phyloP scores from a whole-genome alignment of 495 filamentous ascomycete genomes.

The Glarea lozoyensis region DNA sequence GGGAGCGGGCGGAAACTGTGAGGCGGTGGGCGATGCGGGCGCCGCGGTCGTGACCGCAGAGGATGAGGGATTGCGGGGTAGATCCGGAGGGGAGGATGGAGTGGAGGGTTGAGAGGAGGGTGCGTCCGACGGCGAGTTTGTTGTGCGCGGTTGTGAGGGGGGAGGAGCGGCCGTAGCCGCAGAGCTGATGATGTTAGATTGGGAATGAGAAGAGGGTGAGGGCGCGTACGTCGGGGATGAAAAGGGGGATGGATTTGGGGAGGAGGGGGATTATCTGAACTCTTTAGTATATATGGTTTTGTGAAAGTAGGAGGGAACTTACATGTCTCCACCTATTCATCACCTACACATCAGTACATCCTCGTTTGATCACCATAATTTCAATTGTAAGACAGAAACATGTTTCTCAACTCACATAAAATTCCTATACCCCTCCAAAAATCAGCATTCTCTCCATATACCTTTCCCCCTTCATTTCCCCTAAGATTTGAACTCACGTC shows the following conservation, averaged over 20 bases:
- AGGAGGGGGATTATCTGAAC: constrained; percentile 13
- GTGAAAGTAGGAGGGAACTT: not conserved
- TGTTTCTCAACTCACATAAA: constrained; percentile 5
- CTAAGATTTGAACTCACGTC: constrained; percentile 3
- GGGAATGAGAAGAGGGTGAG: not conserved
- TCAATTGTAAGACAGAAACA: constrained; percentile 1
- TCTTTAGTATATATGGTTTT: not conserved
- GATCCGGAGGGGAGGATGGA: constrained; percentile 12
- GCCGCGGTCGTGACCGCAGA: constrained; percentile 39
- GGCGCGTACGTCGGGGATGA: constrained; percentile 28
- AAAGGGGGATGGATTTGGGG: constrained; percentile 22
- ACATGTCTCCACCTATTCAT: constrained; percentile 23
- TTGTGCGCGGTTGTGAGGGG: constrained; percentile 18
- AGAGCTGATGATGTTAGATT: constrained; percentile 22
- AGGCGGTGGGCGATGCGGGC: constrained; percentile 39
- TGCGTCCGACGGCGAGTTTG: constrained; percentile 29
- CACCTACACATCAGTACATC: not conserved
- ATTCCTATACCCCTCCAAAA: constrained; percentile 2
- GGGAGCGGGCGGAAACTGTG: constrained; percentile 23
- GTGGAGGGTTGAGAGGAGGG: constrained; percentile 27
- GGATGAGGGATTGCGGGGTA: constrained; percentile 20
- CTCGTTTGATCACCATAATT: not conserved
- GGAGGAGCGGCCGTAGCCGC: constrained; percentile 36
- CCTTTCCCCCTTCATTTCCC: no score
- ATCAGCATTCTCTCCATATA: constrained; percentile 4